A percentile compares a stretch with the other conserved stretches of the same genome.
Conservation (phyloP, 177 flowering plant species). For the Vitis hybrid region DNA sequence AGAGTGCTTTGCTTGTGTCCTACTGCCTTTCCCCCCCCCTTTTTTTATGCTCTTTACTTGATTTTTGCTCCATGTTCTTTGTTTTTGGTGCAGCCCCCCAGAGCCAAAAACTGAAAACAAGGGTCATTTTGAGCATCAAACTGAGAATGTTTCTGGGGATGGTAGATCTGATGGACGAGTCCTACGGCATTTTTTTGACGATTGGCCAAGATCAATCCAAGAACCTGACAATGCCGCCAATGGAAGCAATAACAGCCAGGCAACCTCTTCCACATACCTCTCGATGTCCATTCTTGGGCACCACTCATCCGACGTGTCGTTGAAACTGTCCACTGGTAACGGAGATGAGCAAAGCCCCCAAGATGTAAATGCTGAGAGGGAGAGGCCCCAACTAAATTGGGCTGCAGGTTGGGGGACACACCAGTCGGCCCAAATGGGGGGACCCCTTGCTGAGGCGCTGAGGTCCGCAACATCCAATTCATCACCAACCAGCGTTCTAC, state of each 20-base stretch:
- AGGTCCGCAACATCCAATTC: conserved; percentile 53
- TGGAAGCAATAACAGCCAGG: conserved; percentile 18
- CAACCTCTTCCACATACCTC: conserved; percentile 38
- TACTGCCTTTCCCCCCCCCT: background rate
- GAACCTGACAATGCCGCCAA: conserved; percentile 27
- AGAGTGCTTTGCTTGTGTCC: background rate
- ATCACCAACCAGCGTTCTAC: conserved; percentile 70
- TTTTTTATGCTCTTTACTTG: conserved; percentile 7
- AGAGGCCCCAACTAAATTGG: conserved; percentile 43
- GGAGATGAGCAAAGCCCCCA: conserved; percentile 17
- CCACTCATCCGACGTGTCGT: conserved; percentile 58
- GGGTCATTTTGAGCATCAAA: conserved; percentile 24
- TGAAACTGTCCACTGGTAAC: conserved; percentile 73
- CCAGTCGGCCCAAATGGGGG: conserved; percentile 63
- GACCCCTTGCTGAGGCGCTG: conserved; percentile 85
- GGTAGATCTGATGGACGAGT: conserved; percentile 44
- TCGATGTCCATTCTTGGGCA: conserved; percentile 58
- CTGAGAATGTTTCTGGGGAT: conserved; percentile 19
- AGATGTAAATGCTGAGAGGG: conserved; percentile 23
- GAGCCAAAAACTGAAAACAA: conserved; percentile 27
- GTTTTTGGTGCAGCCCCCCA: conserved; percentile 33
- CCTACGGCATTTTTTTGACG: conserved; percentile 76
- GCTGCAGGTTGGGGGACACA: conserved; percentile 42
- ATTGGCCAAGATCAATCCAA: conserved; percentile 64
- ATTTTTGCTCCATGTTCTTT: background rate